Evolutionary conservation across 495 filamentous ascomycete species (phyloP), one percentile per base, ranked within the genome.

Genomic region (Neurospora terricola): DNA sequence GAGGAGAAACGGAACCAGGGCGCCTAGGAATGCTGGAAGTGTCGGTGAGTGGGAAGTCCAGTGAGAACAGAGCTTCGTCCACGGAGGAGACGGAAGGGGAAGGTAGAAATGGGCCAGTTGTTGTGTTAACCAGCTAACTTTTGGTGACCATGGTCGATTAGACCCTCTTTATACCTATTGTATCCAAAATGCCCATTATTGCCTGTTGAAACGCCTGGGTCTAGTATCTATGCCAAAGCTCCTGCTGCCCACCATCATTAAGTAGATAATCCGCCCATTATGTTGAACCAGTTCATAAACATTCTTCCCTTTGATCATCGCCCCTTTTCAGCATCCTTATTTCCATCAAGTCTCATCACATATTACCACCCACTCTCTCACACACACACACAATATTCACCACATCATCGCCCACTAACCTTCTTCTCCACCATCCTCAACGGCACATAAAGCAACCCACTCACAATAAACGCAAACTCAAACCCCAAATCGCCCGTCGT

Each of bases 401-500:
- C 12, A 36, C 37, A 36, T 75, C 70, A 78, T 71, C 77, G 69
- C 36, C 78, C 75, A 12, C 45, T 23, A 8, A 73, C 36, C 75
- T 69, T 82, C 77, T 78, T 85, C 75, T 86, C 84, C 48, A 84
- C 11, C 38, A 71, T 76, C 71, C 84, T 77, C 9, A 85, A 69
- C 38, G 84, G 84, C 36, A 85, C 39, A 73, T 89, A 89, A 40
- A 88, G 76, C 73, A 85, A 5, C 8, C 80, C 81, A 30, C 82
- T 83, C 21, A 88, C 77, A 0, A 81, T 82, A 75, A 89, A 85
- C 0, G 86, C 87, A 70, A 88, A 69, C 80, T 90, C 87, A 73
- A 90, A 88, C 16, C 87, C 88, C 72, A 90, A 84, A 78, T 90
- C 88, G 2, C 88, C 87, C 21, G 87, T 85, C 38, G 75, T 83